Evolutionary conservation across 1,284 basidiomycete species (phyloP), one percentile per base, ranked within the genome.

Genomic region (Exsudoporus floridanus): DNA sequence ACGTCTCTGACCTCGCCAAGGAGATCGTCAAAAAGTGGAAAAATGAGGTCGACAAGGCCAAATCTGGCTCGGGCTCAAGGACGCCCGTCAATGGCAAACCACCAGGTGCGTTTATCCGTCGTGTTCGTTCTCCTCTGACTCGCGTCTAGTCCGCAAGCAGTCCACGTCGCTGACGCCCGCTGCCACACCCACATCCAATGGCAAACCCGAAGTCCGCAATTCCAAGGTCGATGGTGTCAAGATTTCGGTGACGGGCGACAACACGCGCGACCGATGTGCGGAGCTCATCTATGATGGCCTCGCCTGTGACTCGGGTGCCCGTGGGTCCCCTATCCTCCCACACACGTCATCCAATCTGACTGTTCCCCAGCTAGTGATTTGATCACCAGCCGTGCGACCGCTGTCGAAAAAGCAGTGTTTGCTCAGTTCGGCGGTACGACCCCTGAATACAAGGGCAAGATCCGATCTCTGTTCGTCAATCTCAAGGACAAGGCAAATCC

Each of bases 401-500:
- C 70, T 0, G 76, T 91, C 39, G 90, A 91, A 69, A 74, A 74
- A 34, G 75, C 77, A 0, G 82, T 89, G 1, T 76, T 74, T 52
- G 58, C 64, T 4, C 78, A 80, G 48, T 77, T 76, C 55, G 77
- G 75, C 4, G 73, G 72, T 25, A 80, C 72, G 4, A 71, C 63
- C 3, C 65, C 71, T n/a, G 72, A 61, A 6, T 94, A 94, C 71
- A 86, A 84, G 59, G 71, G 77, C 69, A 98, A 94, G 71, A 91
- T 98, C 55, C 86, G 96, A 27, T 88, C 87, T n/a, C 74, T 98
- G 35, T 95, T 84, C 66, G 87, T 97, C 61, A 98, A 83, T 70
- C 77, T 99, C 60, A 98, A 97, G 71, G 96, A 97, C 73, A 96
- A 94, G 74, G 86, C 88, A 63, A 98, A 99, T 70, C 94, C 94